Conservation (phyloP, 164 flowering plant genomes). For the Buxus sempervirens region DNA sequence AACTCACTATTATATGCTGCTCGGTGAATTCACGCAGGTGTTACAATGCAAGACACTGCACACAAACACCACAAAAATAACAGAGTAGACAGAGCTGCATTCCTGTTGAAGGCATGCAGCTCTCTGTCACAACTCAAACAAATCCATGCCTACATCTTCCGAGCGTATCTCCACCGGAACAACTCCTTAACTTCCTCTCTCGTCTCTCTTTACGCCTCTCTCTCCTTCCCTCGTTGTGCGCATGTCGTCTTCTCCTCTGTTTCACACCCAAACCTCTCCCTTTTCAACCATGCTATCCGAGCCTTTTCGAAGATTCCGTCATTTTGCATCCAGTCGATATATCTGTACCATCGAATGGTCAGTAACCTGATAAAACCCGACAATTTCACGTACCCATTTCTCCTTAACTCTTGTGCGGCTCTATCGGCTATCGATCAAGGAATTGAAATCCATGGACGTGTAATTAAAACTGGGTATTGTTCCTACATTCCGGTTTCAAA, state of each 20-base stretch:
- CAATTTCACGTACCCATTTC: slow-evolving; percentile 31
- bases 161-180: slow-evolving; percentile 26
- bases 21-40: too few species aligned
- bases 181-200: slow-evolving; percentile 27
- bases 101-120: slow-evolving; percentile 19
- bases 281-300: slow-evolving; percentile 22
- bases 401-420: slow-evolving; percentile 27
- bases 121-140: slow-evolving; percentile 24
- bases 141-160: slow-evolving; percentile 28
- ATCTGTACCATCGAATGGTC: slow-evolving; percentile 24
- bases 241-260: slow-evolving; percentile 23
- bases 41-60: background rate
- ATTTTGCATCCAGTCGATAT: slow-evolving; percentile 7
- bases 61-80: slow-evolving; percentile 14
- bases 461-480: slow-evolving; percentile 20
- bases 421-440: slow-evolving; percentile 14
- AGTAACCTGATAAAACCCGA: slow-evolving; percentile 19
- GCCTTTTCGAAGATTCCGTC: slow-evolving; percentile 18
- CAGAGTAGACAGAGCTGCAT: slow-evolving; percentile 23
- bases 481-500: slow-evolving; percentile 18
- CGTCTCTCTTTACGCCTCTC: slow-evolving; percentile 24
- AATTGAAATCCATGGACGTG: slow-evolving; percentile 21
- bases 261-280: slow-evolving; percentile 20
- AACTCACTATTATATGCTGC: too few species aligned
- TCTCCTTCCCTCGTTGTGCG: slow-evolving; percentile 19